A percentile compares a stretch with the other conserved stretches of the same genome.
Conservation (phyloP, 352 stramenopile genomes). For the Pythium rhizo-oryzae region DNA sequence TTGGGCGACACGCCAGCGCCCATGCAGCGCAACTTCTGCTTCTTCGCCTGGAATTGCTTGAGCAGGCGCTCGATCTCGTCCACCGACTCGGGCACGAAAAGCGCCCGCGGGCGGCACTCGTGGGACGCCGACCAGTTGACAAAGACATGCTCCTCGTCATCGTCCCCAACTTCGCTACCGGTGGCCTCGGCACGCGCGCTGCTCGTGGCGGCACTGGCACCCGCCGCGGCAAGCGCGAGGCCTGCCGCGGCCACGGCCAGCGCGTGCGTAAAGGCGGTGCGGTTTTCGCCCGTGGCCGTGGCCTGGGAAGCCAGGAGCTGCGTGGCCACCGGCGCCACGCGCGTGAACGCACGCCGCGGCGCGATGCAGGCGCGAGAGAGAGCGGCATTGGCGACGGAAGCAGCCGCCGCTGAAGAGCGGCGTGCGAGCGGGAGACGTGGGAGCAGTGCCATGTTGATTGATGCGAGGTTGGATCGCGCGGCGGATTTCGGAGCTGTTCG, state of each 20-base stretch:
- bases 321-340: not conserved
- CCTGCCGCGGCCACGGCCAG: constrained; percentile 2
- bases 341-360: not conserved
- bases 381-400: not conserved
- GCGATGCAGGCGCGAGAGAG: too few relatives aligned
- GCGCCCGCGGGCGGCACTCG: constrained; percentile 62
- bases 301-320: not conserved
- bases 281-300: not conserved
- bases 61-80: constrained; percentile 74
- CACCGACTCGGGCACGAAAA: constrained; percentile 73
- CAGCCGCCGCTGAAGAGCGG: not conserved
- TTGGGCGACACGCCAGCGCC: constrained; percentile 97
- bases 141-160: constrained; percentile 64
- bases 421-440: not conserved
- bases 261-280: not conserved
- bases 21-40: constrained; percentile 91
- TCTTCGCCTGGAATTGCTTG: constrained; percentile 55
- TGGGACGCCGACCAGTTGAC: constrained; percentile 86
- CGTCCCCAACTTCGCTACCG: constrained; percentile 18
- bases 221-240: constrained; percentile 8
- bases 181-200: not conserved
- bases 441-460: not conserved
- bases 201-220: not conserved
- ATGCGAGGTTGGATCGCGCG: not conserved
- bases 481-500: not conserved